These are phyloP conservation scores for Orbilia oligospora DNA, from an alignment of 2,329 filamentous ascomycete species.

Conservation along the genomic window DNA sequence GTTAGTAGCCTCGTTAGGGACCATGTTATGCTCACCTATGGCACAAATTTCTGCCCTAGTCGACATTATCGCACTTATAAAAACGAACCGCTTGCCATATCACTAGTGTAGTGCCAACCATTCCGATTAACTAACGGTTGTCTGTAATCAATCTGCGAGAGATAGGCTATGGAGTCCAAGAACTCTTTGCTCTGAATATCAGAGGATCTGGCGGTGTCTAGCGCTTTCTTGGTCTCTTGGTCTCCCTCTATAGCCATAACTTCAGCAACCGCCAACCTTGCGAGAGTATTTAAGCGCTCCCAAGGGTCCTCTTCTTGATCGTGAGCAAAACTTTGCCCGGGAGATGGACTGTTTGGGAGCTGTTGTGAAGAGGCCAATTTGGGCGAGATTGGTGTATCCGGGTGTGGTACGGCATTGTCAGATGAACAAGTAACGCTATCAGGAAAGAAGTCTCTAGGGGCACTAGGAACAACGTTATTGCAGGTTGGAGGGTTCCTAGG, in stretches of 20 bases:
- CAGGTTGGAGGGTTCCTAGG: neutral
- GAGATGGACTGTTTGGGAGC: neutral
- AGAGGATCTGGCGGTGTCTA: slow-evolving; percentile 10
- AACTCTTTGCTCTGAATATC: slow-evolving; percentile 4
- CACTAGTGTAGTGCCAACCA: too few species aligned
- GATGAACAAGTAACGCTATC: slow-evolving; percentile 14
- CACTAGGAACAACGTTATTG: neutral
- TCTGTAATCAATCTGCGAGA: neutral
- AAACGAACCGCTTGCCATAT: too few species aligned
- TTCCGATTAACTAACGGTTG: too few species aligned
- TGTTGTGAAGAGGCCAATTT: neutral
- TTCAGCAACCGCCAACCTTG: slow-evolving; percentile 27
- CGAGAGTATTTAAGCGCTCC: slow-evolving; percentile 35
- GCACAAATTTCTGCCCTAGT: too few species aligned
- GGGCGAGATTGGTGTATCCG: neutral
- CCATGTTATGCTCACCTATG: too few species aligned
- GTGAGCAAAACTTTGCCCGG: neutral
- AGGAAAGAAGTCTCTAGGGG: slow-evolving; percentile 23
- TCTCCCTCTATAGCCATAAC: slow-evolving; percentile 12
- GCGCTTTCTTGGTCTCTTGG: neutral
- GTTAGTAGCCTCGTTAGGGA: too few species aligned
- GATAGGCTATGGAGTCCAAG: neutral
- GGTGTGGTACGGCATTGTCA: neutral
- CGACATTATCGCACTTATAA: too few species aligned
- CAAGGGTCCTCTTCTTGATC: neutral